Evolutionary conservation across 2,329 filamentous ascomycete species (phyloP).

Genomic region (Aspergillus pseudotamarii): DNA sequence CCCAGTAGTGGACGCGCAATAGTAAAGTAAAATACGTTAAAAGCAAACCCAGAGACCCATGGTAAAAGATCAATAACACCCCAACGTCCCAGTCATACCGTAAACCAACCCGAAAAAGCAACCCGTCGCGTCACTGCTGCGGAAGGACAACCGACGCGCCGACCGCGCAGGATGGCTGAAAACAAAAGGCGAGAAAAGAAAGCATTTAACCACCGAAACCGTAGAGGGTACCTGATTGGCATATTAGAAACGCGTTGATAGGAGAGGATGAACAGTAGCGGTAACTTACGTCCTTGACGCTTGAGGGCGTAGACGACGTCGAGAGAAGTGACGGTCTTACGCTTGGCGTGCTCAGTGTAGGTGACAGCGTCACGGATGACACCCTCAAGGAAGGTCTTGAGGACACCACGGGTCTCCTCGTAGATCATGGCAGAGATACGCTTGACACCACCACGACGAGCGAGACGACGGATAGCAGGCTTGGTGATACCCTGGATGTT

Average conservation of each 20-base stretch:
- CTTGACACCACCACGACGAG: slow-evolving; percentile 99
- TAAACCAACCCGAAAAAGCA: slow-evolving; percentile 46
- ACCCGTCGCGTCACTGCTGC: slow-evolving; percentile 36
- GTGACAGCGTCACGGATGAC: slow-evolving; percentile 79
- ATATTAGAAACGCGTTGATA: slow-evolving; percentile 22
- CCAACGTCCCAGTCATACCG: slow-evolving; percentile 49
- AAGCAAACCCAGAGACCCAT: slow-evolving; percentile 49
- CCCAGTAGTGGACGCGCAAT: slow-evolving; percentile 42
- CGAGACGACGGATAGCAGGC: slow-evolving; percentile 97
- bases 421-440: slow-evolving; percentile 98
- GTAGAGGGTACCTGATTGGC: slow-evolving; percentile 67
- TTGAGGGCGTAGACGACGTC: slow-evolving; percentile 67
- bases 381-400: slow-evolving; percentile 82
- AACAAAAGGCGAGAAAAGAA: slow-evolving; percentile 33
- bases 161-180: slow-evolving; percentile 38
- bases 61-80: slow-evolving; percentile 46
- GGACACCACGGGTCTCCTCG: slow-evolving; percentile 79
- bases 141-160: slow-evolving; percentile 34
- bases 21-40: slow-evolving; percentile 42
- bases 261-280: slow-evolving; percentile 5
- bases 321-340: slow-evolving; percentile 59
- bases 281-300: slow-evolving; percentile 58
- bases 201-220: slow-evolving; percentile 80
- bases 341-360: slow-evolving; percentile 82
- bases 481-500: slow-evolving; percentile 99